A percentile compares a stretch with the other conserved stretches of the same genome.
These are phyloP conservation scores for Lecanicillium sp. DNA, from an alignment of 2,329 filamentous ascomycete species.

Conservation along the genomic window DNA sequence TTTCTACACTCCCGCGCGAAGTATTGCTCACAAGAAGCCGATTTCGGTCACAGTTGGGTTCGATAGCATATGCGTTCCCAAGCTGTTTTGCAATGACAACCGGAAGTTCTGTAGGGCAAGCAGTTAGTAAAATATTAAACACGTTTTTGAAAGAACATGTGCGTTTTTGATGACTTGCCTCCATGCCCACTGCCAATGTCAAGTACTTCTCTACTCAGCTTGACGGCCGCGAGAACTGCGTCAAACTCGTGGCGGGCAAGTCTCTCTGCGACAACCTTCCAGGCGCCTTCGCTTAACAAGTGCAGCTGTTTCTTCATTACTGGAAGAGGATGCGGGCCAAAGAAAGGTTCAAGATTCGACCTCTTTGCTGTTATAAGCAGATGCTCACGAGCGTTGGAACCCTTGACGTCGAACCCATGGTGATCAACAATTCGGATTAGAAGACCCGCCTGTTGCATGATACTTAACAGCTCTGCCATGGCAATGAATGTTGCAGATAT, in stretches of 20 bases:
- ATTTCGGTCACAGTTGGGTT: conserved; percentile 2
- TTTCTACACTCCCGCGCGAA: background rate
- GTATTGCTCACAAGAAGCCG: background rate
- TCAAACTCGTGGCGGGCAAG: background rate
- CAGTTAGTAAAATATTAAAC: too few relatives aligned
- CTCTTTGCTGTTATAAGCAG: too few relatives aligned
- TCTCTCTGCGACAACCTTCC: background rate
- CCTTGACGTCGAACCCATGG: background rate
- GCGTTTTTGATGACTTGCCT: background rate
- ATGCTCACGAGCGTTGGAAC: too few relatives aligned
- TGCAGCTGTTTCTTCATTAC: background rate
- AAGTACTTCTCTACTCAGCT: background rate
- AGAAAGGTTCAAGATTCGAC: too few relatives aligned
- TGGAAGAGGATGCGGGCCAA: too few relatives aligned
- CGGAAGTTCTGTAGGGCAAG: conserved; percentile 2
- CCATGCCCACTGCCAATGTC: conserved; percentile 1
- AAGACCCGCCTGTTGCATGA: background rate
- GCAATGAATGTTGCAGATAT: background rate
- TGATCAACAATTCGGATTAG: conserved; percentile 1
- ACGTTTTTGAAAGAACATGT: too few relatives aligned
- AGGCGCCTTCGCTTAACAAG: background rate
- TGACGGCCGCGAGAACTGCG: conserved; percentile 1
- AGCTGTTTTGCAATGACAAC: background rate
- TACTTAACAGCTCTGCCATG: background rate
- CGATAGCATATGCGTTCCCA: conserved; percentile 1